These are phyloP conservation scores for Brassica nigra DNA, from an alignment of 345 rosid genomes.

Conservation along the genomic window DNA sequence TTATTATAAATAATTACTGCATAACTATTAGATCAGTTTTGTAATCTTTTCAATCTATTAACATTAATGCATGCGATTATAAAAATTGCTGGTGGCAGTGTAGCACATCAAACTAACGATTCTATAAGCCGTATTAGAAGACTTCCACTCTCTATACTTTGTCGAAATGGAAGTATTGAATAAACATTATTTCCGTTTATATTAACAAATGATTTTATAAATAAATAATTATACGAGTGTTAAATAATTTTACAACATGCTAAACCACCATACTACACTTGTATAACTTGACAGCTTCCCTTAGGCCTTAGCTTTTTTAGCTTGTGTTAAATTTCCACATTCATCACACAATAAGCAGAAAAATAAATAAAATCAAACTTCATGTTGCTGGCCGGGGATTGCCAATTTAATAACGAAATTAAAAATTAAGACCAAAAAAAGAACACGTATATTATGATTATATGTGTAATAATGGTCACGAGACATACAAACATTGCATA, in stretches of 20 bases:
- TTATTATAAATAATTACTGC: background rate
- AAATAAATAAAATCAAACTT: background rate
- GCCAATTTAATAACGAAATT: background rate
- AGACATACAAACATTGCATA: conserved; percentile 34
- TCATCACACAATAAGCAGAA: background rate
- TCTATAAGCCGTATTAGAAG: background rate
- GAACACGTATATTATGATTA: conserved; percentile 3
- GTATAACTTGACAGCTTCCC: background rate
- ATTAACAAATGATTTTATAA: background rate
- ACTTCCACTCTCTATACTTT: background rate
- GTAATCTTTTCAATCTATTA: background rate
- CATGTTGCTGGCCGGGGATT: conserved; percentile 3
- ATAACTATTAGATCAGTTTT: background rate
- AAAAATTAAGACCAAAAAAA: conserved; percentile 1
- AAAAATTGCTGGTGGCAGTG: background rate
- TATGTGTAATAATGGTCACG: conserved; percentile 7
- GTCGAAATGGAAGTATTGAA: background rate
- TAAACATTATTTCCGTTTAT: background rate
- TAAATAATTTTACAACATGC: background rate
- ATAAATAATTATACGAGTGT: background rate
- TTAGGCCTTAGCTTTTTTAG: background rate
- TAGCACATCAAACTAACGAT: background rate
- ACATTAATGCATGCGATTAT: background rate
- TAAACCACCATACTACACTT: background rate
- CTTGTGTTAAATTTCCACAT: background rate